Evolutionary conservation across 768 basidiomycete species (phyloP).

Genomic region (Crassisporium funariophilum): DNA sequence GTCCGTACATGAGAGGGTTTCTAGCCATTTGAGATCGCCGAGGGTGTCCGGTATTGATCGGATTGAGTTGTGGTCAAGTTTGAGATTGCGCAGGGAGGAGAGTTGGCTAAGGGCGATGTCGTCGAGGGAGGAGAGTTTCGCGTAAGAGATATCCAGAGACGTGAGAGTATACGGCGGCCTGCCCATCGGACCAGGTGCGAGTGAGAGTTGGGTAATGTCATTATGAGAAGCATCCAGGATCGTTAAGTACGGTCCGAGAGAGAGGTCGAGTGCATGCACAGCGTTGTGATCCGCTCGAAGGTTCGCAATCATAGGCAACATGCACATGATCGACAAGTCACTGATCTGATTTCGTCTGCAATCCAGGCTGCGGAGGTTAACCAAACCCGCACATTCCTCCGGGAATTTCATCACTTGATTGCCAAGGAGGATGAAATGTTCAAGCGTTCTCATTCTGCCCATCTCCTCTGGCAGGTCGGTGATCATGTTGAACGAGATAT

Average conservation of each 20-base stretch:
- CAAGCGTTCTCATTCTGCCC: conserved; percentile 65
- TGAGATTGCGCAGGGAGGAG: conserved; percentile 66
- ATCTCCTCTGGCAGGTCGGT: conserved; percentile 80
- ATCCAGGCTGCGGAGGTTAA: conserved; percentile 71
- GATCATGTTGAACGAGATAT: conserved; percentile 94
- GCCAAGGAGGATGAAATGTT: conserved; percentile 79
- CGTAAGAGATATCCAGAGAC: conserved; percentile 81
- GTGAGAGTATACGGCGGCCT: conserved; percentile 44
- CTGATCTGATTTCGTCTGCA: conserved; percentile 83
- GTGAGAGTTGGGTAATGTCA: conserved; percentile 79
- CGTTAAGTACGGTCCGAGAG: conserved; percentile 65
- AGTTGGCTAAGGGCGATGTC: conserved; percentile 74
- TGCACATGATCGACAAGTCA: conserved; percentile 70
- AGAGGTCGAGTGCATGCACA: conserved; percentile 78
- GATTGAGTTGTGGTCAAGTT: conserved; percentile 86
- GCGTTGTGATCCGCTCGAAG: conserved; percentile 84
- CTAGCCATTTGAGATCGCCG: conserved; percentile 70
- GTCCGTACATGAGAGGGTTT: conserved; percentile 84
- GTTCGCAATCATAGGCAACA: conserved; percentile 66
- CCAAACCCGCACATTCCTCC: conserved; percentile 53
- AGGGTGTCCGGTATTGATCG: conserved; percentile 82
- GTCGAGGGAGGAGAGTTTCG: conserved; percentile 84
- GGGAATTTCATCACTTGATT: conserved; percentile 82
- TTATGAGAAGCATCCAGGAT: conserved; percentile 82
- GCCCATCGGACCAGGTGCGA: conserved; percentile 48